phyloP scores from a whole-genome alignment of 495 filamentous ascomycete genomes.

The Hypoxylon fuscum region DNA sequence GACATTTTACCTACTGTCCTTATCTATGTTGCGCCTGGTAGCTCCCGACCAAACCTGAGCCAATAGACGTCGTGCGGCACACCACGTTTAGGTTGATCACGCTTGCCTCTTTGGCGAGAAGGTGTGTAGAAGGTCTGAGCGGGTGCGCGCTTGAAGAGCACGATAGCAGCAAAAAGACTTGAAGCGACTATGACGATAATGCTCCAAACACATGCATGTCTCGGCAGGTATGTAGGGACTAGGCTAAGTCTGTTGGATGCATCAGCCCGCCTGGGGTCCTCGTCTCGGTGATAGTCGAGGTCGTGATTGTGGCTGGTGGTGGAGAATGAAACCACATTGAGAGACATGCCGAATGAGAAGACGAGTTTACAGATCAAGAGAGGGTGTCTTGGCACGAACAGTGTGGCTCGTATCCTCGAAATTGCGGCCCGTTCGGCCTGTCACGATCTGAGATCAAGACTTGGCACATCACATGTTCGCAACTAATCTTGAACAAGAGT shows the following conservation, averaged over 20 bases:
- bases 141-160: slow-evolving; percentile 3
- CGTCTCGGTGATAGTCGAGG: slow-evolving; percentile 17
- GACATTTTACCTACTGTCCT: slow-evolving; percentile 15
- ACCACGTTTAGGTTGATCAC: slow-evolving; percentile 24
- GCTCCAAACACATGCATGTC: slow-evolving; percentile 10
- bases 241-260: slow-evolving; percentile 28
- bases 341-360: slow-evolving; percentile 32
- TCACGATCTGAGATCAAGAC: slow-evolving; percentile 36
- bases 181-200: slow-evolving; percentile 8
- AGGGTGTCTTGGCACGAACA: slow-evolving; percentile 25
- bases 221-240: slow-evolving; percentile 27
- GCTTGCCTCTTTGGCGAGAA: slow-evolving; percentile 19
- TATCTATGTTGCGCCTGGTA: slow-evolving; percentile 31
- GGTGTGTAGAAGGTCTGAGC: slow-evolving; percentile 18
- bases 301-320: slow-evolving; percentile 34
- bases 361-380: slow-evolving; percentile 14
- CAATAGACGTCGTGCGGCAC: slow-evolving; percentile 17
- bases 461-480: slow-evolving; percentile 41
- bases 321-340: slow-evolving; percentile 19
- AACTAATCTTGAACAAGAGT: slow-evolving; percentile 16
- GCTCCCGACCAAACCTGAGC: slow-evolving; percentile 15
- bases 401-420: slow-evolving; percentile 38
- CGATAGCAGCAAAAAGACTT: slow-evolving; percentile 3
- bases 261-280: slow-evolving; percentile 26
- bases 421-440: slow-evolving; percentile 29